Base-by-base conservation (phyloP, 495 filamentous ascomycete species). In the Penicillium salamii region DNA sequence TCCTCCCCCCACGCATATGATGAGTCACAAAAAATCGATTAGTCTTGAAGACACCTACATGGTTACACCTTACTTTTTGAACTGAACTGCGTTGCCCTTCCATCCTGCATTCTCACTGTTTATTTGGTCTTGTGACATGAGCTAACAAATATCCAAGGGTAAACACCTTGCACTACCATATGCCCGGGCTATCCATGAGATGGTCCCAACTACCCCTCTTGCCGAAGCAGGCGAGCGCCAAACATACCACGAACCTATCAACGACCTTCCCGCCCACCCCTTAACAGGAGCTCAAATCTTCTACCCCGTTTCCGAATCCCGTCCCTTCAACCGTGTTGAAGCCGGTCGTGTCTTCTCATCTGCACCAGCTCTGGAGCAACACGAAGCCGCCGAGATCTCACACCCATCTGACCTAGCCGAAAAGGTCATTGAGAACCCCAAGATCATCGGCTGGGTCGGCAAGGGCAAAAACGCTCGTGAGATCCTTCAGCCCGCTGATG, bases 21-120 rank as follows among this genome's bases (percentile, higher is more conserved):
- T 84, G 87, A 89, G 76, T 65, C 54, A 80, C 48, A 81, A 83
- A 84, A 76, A 79, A 75, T 77, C 91, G 92, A 97, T 98, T 96
- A 96, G 92, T 97, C 92, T 97, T 92, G 77, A 97, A 96, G 92
- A 97, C 90, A 82, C 68, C 64, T 51, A 64, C 57, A 50, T 90
- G 87, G 82, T 89, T 89, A 90, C 70, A 83, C 77, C 76, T 64
- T 68, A 53, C 54, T 55, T 56, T 58, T 61, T 41, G 35, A 48
- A 53, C 67, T 69, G 67, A 68, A 39, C 38, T 54, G 49, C 39
- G 52, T 42, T 58, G 17, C 52, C 44, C n/a, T 42, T 28, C 21
- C 46, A 41, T 17, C 40, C 31, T 58, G 23, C 15, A 45, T 17
- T 26, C 26, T 17, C 41, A 1, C 42, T 46, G 14, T 17, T 26